phyloP scores from a whole-genome alignment of 192 early-diverging fungal genomes.

The Allomyces macrogynus region DNA sequence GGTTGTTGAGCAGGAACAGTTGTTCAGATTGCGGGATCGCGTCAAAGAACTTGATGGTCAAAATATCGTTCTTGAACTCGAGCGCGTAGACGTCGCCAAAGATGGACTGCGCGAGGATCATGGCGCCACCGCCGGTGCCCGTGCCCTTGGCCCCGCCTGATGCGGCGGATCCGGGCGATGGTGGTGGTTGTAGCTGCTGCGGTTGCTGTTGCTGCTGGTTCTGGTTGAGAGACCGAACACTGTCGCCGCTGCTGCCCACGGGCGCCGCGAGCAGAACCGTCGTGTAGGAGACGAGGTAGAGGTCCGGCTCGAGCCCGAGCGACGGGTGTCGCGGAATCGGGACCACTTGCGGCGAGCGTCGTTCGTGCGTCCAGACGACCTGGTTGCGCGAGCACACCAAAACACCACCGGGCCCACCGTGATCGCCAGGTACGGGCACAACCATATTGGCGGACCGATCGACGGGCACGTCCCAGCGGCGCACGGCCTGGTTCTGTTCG shows the following conservation, averaged over 20 bases:
- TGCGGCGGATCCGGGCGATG: no score
- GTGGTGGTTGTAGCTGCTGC: not conserved
- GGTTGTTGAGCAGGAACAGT: not conserved
- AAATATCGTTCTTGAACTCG: not conserved
- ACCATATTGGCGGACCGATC: not conserved
- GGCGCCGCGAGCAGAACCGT: not conserved
- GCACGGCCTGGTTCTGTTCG: not conserved
- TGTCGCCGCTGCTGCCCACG: not conserved
- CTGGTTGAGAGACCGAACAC: no score
- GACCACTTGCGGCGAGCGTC: not conserved
- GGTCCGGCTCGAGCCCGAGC: not conserved
- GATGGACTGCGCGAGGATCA: not conserved
- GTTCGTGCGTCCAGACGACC: not conserved
- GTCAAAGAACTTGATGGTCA: not conserved
- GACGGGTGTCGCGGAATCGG: not conserved
- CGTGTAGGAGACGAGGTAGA: not conserved
- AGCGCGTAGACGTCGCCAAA: not conserved
- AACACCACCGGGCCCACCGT: not conserved
- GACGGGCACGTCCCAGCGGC: not conserved
- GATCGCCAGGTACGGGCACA: not conserved
- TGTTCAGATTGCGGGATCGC: not conserved
- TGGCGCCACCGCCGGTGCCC: not conserved
- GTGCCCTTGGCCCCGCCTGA: no score
- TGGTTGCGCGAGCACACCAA: not conserved
- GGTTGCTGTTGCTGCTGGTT: no score